Evolutionary conservation across 2,329 filamentous ascomycete species (phyloP).

Genomic region (Rosellinia necatrix): DNA sequence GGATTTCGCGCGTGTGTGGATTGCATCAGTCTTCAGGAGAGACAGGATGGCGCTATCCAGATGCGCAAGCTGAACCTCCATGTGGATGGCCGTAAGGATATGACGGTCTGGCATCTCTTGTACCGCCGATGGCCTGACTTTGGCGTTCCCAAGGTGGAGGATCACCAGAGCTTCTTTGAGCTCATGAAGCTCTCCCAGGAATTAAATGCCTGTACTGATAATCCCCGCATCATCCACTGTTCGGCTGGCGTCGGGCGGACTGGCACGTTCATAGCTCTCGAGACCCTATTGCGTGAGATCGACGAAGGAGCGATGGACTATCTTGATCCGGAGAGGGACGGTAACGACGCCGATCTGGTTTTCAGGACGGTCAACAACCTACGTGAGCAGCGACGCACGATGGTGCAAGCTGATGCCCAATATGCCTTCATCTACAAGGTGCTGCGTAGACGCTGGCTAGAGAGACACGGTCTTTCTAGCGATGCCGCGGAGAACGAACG

Average conservation of each 20-base stretch:
- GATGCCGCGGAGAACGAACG: constrained; percentile 44
- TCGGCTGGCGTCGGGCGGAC: constrained; percentile 93
- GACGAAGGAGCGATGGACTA: constrained; percentile 70
- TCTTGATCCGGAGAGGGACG: constrained; percentile 41
- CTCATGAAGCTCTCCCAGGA: constrained; percentile 70
- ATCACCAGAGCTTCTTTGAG: constrained; percentile 69
- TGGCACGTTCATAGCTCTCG: constrained; percentile 95
- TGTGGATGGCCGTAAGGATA: constrained; percentile 50
- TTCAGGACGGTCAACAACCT: constrained; percentile 79
- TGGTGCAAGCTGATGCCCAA: constrained; percentile 91
- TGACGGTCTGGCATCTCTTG: constrained; percentile 75
- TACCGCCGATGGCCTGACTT: constrained; percentile 93
- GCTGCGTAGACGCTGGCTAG: constrained; percentile 73
- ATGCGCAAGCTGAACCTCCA: constrained; percentile 72
- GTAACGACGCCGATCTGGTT: constrained; percentile 64
- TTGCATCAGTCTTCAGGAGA: constrained; percentile 65
- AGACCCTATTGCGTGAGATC: constrained; percentile 84
- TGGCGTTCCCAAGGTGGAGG: constrained; percentile 72
- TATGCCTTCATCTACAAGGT: constrained; percentile 90
- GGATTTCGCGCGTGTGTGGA: constrained; percentile 71
- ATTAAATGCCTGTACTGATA: constrained; percentile 59
- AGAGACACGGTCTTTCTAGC: constrained; percentile 57
- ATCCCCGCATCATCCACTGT: constrained; percentile 82
- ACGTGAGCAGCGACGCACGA: constrained; percentile 86
- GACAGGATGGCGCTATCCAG: constrained; percentile 64